Base-by-base conservation (phyloP, 306 rosid genomes). In the Quercus mongolica region DNA sequence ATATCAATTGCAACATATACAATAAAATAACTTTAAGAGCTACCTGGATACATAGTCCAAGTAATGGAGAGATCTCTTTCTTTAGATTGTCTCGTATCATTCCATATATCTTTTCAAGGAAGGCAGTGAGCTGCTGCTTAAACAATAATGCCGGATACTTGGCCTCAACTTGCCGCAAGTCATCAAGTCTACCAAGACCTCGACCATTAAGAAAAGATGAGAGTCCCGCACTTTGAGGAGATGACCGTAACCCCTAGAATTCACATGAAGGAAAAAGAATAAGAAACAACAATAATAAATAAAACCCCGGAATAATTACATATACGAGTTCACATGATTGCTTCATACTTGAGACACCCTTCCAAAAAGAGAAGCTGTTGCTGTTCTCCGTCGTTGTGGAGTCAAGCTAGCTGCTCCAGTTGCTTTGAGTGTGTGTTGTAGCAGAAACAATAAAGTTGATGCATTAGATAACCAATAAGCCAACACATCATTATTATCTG, bases 341-440 rank as follows among this genome's bases (percentile, higher is more conserved):
- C 78, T 76, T 83, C 84, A 61, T 91, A 93, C 99, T 80, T 96
- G 99, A 80, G 99, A 96, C 98, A 96, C 94, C 89, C 98, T 96
- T 85, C 99, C 99, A 81, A 96, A 96, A 75, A 96, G 89, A 81
- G 99, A 89, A 65, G 99, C 89, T 46, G 99, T 89, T 59, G 97
- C 51, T 70, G 97, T 86, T 84, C 99, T 90, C 79, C 99, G 92
- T 78, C 99, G 92, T 63, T 93, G 99, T 67, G 99, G 99, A 71
- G 99, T 96, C 92, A 96, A 84, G 96, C 96, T 93, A 77, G 99
- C 99, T 46, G 99, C 99, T 74, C 99, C 99, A 82, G 88, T 96
- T 80, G 98, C 99, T 86, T 96, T 96, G 64, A 96, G 99, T 10
- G 99, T 96, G 79, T 96, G 99, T 90, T 96, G 99, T 79, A 96